A percentile compares a stretch with the other conserved stretches of the same genome.
Conservation (phyloP, 1,139 yeast genomes). For the Geotrichum europaeum region DNA sequence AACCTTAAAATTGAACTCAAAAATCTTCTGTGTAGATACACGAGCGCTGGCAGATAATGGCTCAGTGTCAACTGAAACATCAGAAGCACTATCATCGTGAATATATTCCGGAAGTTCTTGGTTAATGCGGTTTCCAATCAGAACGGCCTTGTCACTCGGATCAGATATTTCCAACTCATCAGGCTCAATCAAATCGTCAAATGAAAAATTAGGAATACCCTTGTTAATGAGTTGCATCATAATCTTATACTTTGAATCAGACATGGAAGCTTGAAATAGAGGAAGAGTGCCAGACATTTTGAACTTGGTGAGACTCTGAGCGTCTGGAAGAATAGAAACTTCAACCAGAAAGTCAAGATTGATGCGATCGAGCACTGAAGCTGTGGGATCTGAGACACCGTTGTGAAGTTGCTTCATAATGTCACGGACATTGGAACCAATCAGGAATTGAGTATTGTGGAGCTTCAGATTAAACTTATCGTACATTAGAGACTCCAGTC, state of each 20-base stretch:
- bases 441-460: constrained; percentile 81
- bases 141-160: background rate
- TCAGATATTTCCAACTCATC: constrained; percentile 3
- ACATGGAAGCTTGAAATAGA: constrained; percentile 58
- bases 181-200: constrained; percentile 28
- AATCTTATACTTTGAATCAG: constrained; percentile 86
- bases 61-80: background rate
- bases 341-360: constrained; percentile 70
- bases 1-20: constrained; percentile 69
- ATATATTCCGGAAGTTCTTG: constrained; percentile 2
- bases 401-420: constrained; percentile 49
- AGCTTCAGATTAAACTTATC: constrained; percentile 74
- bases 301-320: constrained; percentile 63
- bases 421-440: constrained; percentile 75
- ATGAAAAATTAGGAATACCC: constrained; percentile 58
- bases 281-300: constrained; percentile 82
- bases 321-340: constrained; percentile 77
- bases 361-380: constrained; percentile 67
- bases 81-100: constrained; percentile 10
- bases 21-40: constrained; percentile 46
- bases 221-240: constrained; percentile 70
- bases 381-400: constrained; percentile 32
- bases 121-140: constrained; percentile 1
- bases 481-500: constrained; percentile 74
- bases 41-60: background rate